These are phyloP conservation scores for Nitzschia putrida DNA, from an alignment of 108 stramenopile species.

Conservation along the genomic window DNA sequence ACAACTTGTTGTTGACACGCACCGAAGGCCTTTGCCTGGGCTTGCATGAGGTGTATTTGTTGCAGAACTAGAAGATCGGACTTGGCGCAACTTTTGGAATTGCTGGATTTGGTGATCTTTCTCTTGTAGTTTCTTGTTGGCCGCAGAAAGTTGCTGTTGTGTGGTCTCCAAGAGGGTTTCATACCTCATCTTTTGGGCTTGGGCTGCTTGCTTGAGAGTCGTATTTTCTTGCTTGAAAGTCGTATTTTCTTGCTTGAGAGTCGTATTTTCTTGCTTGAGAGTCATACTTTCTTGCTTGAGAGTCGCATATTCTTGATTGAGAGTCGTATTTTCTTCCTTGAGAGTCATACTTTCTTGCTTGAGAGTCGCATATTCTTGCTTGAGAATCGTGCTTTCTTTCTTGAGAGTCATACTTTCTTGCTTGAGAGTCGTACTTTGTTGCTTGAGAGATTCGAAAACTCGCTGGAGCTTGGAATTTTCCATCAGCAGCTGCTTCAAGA, in stretches of 20 bases:
- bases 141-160: constrained; percentile 54
- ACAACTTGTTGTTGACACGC: neutral
- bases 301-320: constrained; percentile 55
- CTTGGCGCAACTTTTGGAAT: constrained; percentile 43
- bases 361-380: too few species aligned
- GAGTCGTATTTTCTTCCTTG: constrained; percentile 51
- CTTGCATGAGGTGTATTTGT: neutral
- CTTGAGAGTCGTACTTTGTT: too few species aligned
- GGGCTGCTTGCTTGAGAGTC: constrained; percentile 51
- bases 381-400: too few species aligned
- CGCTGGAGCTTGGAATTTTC: constrained; percentile 47
- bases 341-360: constrained; percentile 56
- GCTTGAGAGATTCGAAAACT: constrained; percentile 49
- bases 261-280: constrained; percentile 54
- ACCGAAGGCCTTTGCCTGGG: neutral
- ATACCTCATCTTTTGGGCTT: constrained; percentile 51
- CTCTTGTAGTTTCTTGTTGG: constrained; percentile 58
- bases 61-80: neutral
- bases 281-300: constrained; percentile 60
- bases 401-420: too few species aligned
- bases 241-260: constrained; percentile 63
- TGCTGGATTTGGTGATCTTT: constrained; percentile 40
- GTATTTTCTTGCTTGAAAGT: constrained; percentile 53
- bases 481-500: constrained; percentile 69
- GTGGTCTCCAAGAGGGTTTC: constrained; percentile 58